These are phyloP conservation scores for Fusarium citri DNA, from an alignment of 2,329 filamentous ascomycete species.

Conservation along the genomic window DNA sequence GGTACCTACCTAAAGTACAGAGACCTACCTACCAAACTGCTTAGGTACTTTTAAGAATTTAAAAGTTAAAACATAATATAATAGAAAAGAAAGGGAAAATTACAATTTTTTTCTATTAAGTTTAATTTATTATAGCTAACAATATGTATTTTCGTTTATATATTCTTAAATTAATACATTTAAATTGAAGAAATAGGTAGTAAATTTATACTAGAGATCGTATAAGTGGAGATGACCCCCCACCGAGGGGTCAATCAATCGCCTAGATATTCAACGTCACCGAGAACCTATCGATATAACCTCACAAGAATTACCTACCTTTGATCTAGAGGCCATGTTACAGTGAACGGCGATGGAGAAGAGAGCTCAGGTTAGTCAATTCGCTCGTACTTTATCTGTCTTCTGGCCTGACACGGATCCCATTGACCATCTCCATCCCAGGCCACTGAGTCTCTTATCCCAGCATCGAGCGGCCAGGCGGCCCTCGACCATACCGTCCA, in stretches of 20 bases:
- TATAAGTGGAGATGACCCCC: conserved; percentile 28
- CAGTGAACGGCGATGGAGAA: conserved; percentile 51
- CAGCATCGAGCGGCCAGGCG: conserved; percentile 57
- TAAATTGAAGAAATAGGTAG: too few relatives aligned
- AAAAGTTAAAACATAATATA: too few relatives aligned
- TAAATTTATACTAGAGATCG: background rate
- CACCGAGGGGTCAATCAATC: conserved; percentile 32
- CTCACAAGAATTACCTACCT: conserved; percentile 14
- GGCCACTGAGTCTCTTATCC: conserved; percentile 55
- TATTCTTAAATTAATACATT: too few relatives aligned
- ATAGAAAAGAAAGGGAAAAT: too few relatives aligned
- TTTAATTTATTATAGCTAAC: too few relatives aligned
- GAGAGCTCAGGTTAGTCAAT: conserved; percentile 52
- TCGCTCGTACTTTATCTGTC: too few relatives aligned
- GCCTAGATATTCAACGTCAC: background rate
- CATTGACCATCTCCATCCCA: conserved; percentile 35
- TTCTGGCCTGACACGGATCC: background rate
- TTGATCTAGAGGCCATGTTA: conserved; percentile 37
- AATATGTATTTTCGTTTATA: too few relatives aligned
- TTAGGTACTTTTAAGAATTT: too few relatives aligned
- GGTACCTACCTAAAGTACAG: too few relatives aligned
- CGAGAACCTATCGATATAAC: conserved; percentile 21
- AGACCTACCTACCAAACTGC: too few relatives aligned
- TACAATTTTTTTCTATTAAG: too few relatives aligned
- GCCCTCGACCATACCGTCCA: conserved; percentile 81